Base-by-base conservation (phyloP, 1,139 yeast genomes). In the Yamadazyma blattariae region DNA sequence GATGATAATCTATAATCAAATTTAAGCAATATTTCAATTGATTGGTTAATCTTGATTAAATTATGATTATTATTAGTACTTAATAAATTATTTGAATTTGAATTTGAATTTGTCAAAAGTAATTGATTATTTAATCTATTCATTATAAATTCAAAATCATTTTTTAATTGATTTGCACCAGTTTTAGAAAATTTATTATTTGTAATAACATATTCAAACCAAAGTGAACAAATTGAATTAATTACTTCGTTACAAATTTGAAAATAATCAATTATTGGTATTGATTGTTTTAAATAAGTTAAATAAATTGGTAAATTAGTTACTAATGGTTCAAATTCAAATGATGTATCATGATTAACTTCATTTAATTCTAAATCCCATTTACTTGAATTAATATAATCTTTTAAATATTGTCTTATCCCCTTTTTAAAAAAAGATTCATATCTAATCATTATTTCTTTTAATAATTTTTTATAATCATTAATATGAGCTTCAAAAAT, bases 141-240 rank as follows among this genome's bases (percentile, higher is more conserved):
- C 45, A 70, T 64, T n/a, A 83, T 42, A 25, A 67, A 67, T 1
- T 59, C 54, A 25, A 82, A 61, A 53, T 87, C 95, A 4, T 54
- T 45, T 6, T 61, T 52, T 16, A 88, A 62, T 50, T 83, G 90
- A 7, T 48, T 46, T 1, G 79, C 71, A 0, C 95, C 95, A 1
- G 44, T 33, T 11, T 49, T 44, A 29, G 71, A 73, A 57, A 88
- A 88, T 43, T 67, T 73, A 52, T 83, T 83, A 34, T 80, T 74
- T 42, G 82, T 78, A 32, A 84, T 64, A 32, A 84, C 69, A 37
- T 77, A 75, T 44, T 79, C 83, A 49, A 71, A 65, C 42, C 81
- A 57, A 30, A 77, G 68, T 20, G 59, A 59, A 8, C 80, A 71
- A 18, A 84, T 49, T 2, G 69, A 58, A 7, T 66, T 54, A 0